A percentile compares a stretch with the other conserved stretches of the same genome.
Evolutionary conservation across 345 rosid genomes (phyloP).

Genomic region (Sonneratia caseolaris): DNA sequence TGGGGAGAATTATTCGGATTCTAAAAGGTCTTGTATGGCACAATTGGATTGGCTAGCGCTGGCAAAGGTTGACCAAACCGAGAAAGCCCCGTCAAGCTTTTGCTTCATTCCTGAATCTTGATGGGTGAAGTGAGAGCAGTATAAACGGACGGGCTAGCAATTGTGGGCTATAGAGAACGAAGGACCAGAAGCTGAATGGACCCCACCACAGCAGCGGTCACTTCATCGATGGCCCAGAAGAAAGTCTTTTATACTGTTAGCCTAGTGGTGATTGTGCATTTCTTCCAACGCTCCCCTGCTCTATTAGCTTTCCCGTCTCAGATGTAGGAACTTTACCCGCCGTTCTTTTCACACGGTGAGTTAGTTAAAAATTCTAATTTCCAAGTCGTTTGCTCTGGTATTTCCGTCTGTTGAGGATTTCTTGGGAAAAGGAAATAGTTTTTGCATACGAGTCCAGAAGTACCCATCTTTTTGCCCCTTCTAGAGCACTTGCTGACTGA

Average conservation of each 20-base stretch:
- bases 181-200: neutral
- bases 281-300: neutral
- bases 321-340: conserved; percentile 9
- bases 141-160: no score
- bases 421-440: neutral
- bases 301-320: conserved; percentile 6
- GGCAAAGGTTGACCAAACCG: neutral
- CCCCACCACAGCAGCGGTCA: neutral
- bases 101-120: no score
- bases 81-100: no score
- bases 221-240: neutral
- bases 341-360: neutral
- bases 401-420: neutral
- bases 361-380: neutral
- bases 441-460: neutral
- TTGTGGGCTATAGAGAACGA: no score
- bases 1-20: no score
- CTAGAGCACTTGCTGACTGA: no score
- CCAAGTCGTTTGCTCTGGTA: neutral
- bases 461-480: neutral
- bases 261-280: no score
- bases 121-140: no score
- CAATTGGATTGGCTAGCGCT: neutral
- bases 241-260: neutral
- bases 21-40: neutral